Evolutionary conservation across 164 flowering plant species (phyloP), one percentile per base, ranked within the genome.

Genomic region (Chloranthus sessilifolius): DNA sequence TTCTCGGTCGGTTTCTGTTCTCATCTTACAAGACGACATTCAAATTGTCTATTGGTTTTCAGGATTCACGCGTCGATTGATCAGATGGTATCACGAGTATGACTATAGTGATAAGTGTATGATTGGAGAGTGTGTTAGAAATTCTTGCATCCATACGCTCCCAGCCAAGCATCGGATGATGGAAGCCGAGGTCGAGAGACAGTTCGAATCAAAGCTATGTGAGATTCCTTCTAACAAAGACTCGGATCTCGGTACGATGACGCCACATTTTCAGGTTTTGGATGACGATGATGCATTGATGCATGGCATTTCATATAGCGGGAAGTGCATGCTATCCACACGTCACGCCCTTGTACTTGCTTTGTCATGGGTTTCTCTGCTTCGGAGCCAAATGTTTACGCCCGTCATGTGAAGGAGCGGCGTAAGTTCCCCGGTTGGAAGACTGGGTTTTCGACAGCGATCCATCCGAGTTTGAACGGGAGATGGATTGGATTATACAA

Each of bases 351-450:
- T 39, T 79, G 91, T 56, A 64, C 60, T 58, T 92, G 98, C 67
- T 80, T 73, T 58, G 82, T 83, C 16, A 26, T 73, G 34, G 96
- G 96, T 2, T 92, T 96, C 62, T 25, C 42, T 35, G 76, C 68
- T 35, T 47, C 71, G 0, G 95, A 88, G 46, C 80, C 83, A 12
- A 61, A 74, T 58, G 78, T 88, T 52, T 92, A 92, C 56, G 69
- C 72, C 16, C 71, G 88, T 55, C 81, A 80, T 67, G 85, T 78
- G 20, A 83, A 74, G 83, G 96, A 91, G 64, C 79, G 78, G 54
- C 87, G 81, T 60, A 83, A 70, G 45, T 87, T 79, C 63, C 96
- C 96, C 4, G 80, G 83, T 17, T 87, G 95, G 98, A 80, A 64
- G 60, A 91, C 95, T 5, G 98, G 98, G 42, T 87, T 91, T 53